Conservation (phyloP, 129 eudicot genomes). For the Helichrysum umbraculigerum region DNA sequence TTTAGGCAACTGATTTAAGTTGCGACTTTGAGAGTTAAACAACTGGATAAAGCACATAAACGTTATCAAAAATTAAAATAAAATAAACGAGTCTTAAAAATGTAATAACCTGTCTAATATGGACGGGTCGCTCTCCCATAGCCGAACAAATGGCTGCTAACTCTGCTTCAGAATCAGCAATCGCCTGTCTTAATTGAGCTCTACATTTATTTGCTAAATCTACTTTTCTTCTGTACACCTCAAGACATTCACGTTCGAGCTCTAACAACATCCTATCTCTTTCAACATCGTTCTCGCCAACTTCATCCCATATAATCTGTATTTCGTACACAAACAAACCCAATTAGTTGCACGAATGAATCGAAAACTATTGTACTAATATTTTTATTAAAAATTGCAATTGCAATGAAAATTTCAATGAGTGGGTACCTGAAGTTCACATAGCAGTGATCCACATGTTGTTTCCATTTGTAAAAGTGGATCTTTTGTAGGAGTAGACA, state of each 20-base stretch:
- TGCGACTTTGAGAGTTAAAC: too few relatives aligned
- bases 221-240: slow-evolving; percentile 83
- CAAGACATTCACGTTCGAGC: slow-evolving; percentile 86
- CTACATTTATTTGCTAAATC: slow-evolving; percentile 75
- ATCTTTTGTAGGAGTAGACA: slow-evolving; percentile 41
- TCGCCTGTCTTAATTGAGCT: slow-evolving; percentile 79
- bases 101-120: slow-evolving; percentile 72
- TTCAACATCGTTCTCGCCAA: slow-evolving; percentile 75
- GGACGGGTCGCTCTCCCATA: slow-evolving; percentile 87
- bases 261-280: slow-evolving; percentile 68
- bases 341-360: neutral
- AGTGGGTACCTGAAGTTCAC: slow-evolving; percentile 68
- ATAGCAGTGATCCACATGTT: slow-evolving; percentile 76
- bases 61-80: too few relatives aligned
- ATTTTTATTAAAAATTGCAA: neutral
- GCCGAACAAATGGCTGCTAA: slow-evolving; percentile 88
- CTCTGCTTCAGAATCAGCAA: slow-evolving; percentile 94
- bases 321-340: slow-evolving; percentile 10
- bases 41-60: neutral
- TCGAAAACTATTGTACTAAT: neutral
- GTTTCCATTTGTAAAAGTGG: slow-evolving; percentile 68
- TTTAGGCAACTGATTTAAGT: neutral
- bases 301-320: slow-evolving; percentile 92
- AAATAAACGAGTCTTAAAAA: neutral
- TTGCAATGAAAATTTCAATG: neutral